Evolutionary conservation across 139 green algal genomes (phyloP).

Genomic region (Tetratostichococcus sp.): DNA sequence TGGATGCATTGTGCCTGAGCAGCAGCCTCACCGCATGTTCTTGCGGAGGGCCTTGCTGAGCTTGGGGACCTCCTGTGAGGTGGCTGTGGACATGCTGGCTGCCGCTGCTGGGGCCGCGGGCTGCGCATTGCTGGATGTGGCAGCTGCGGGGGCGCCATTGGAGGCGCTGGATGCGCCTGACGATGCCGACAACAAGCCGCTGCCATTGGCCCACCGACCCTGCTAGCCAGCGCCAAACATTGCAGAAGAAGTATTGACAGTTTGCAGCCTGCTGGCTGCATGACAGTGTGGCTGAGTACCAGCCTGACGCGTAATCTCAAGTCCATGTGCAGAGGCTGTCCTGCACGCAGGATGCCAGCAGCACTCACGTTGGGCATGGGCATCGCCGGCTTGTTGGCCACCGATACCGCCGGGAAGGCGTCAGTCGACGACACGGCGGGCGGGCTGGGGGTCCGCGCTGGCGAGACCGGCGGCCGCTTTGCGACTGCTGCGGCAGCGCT

Average conservation of each 20-base stretch:
- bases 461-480: too few species aligned
- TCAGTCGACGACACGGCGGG: not conserved
- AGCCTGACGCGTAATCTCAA: too few species aligned
- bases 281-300: too few species aligned
- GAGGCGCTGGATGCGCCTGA: not conserved
- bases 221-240: not conserved
- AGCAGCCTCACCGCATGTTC: conserved; percentile 44
- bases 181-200: not conserved
- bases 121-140: not conserved
- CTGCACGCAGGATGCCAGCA: too few species aligned
- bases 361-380: not conserved
- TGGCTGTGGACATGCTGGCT: not conserved
- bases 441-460: not conserved
- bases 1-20: too few species aligned
- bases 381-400: not conserved
- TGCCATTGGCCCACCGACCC: not conserved
- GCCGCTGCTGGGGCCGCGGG: too few species aligned
- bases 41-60: conserved; percentile 55
- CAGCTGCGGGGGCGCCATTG: not conserved
- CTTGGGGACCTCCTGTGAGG: not conserved
- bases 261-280: too few species aligned
- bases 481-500: not conserved
- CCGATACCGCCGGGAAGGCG: not conserved
- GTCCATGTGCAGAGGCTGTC: too few species aligned
- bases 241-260: too few species aligned